Base-by-base conservation (phyloP, 192 early-diverging fungal genomes). In the Thamnidium elegans region DNA sequence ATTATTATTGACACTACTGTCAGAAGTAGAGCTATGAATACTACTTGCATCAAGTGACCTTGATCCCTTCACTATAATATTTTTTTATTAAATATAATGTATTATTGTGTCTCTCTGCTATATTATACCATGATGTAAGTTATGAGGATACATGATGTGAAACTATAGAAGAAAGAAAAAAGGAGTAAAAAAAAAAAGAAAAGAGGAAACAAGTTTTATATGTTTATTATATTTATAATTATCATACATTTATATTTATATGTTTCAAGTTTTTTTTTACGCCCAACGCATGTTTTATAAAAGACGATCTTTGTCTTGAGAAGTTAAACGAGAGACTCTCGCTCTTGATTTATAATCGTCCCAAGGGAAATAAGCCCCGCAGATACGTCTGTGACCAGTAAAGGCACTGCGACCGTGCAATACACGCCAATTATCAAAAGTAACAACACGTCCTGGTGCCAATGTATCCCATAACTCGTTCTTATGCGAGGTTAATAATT, bases 371-470 rank as follows among this genome's bases (percentile, higher is more conserved):
- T 94, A 94, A 0, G 76, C 77, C 14, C 92, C 91, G 34, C 76
- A 78, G 70, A 94, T 67, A 8, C 86, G 67, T 23, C 92, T 72
- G 62, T 90, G 76, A 4, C 91, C 92, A 1, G 79, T 87, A 67
- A 91, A 94, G 2, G 78, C 74, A 3, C 81, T 77, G 11, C 92
- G 74, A 11, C 91, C 92, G 69, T 94, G 92, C 58, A 94, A 64
- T 31, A 86, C 84, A 44, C 92, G 74, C 89, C 89, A 92, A 70
- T 94, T 94, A 65, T 94, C 88, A 66, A 94, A 84, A 31, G 89
- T 84, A n/a, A 89, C 78, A 0, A 81, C 89, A 7, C 80, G 70
- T 9, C 92, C 91, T 3, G 90, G 90, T 20, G 69, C 66, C 39
- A 93, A 78, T 56, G 78, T 72, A 21, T 82, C 78, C 87, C 87